phyloP scores from a whole-genome alignment of 1,139 yeast species.

The Ogataea hybrid region DNA sequence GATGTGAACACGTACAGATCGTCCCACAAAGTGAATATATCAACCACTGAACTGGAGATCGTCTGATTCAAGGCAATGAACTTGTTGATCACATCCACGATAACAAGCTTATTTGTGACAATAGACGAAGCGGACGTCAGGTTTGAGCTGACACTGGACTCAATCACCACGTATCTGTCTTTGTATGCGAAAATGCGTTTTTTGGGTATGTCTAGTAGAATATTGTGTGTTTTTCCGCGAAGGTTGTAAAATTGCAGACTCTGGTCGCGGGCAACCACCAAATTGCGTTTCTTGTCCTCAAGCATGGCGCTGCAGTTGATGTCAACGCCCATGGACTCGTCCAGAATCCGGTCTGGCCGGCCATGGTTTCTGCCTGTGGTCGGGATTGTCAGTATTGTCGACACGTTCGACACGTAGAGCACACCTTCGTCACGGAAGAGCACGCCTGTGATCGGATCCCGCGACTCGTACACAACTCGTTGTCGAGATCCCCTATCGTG shows the following conservation, averaged over 20 bases:
- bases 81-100: slow-evolving; percentile 68
- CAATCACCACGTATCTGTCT: slow-evolving; percentile 53
- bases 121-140: slow-evolving; percentile 28
- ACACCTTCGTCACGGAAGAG: slow-evolving; percentile 47
- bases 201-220: slow-evolving; percentile 61
- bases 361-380: slow-evolving; percentile 80
- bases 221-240: slow-evolving; percentile 52
- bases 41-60: slow-evolving; percentile 60
- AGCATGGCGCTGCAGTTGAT: slow-evolving; percentile 58
- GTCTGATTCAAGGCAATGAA: slow-evolving; percentile 70
- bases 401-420: slow-evolving; percentile 66
- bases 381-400: slow-evolving; percentile 66
- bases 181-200: slow-evolving; percentile 45
- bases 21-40: slow-evolving; percentile 53
- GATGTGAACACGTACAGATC: slow-evolving; percentile 61
- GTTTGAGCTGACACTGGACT: slow-evolving; percentile 42
- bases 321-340: slow-evolving; percentile 65
- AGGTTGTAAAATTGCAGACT: slow-evolving; percentile 54
- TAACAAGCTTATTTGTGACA: slow-evolving; percentile 50
- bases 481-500: slow-evolving; percentile 92
- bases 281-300: slow-evolving; percentile 40
- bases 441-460: slow-evolving; percentile 81
- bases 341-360: slow-evolving; percentile 60
- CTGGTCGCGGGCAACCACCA: slow-evolving; percentile 55
- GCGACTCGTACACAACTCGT: slow-evolving; percentile 66